Percentiles rank a stretch among this genome's conserved stretches.
phyloP scores from a whole-genome alignment of 225 moss, liverwort and hornwort genomes.

The Antitrichia curtipendula region DNA sequence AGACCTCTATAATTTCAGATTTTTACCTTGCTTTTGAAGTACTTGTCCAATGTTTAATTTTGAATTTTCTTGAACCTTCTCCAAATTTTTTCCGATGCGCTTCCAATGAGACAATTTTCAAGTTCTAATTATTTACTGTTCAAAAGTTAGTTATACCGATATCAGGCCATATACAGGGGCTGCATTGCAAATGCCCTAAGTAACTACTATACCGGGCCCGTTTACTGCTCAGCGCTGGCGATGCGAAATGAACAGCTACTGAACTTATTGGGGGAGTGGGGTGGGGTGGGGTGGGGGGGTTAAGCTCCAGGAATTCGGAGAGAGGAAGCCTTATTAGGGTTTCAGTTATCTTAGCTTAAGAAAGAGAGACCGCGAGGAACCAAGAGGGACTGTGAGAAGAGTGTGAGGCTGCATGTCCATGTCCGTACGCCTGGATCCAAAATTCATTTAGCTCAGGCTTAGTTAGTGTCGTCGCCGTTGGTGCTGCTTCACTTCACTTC shows the following conservation, averaged over 20 bases:
- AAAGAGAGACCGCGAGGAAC: background rate
- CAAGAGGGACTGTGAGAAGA: background rate
- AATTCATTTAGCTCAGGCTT: background rate
- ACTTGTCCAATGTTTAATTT: no score
- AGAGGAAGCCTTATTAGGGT: background rate
- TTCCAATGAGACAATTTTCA: no score
- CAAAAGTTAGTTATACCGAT: no score
- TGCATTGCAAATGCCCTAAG: no score
- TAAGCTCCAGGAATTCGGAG: background rate
- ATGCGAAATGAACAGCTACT: background rate
- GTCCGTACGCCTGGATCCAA: background rate
- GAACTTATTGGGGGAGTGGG: background rate
- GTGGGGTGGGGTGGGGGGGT: no score
- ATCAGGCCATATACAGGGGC: no score
- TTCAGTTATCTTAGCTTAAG: background rate
- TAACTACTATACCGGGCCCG: background rate
- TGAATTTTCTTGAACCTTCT: no score
- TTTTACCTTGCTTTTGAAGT: no score
- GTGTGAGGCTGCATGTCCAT: background rate
- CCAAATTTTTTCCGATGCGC: no score
- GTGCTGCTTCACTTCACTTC: background rate
- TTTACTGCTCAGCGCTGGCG: background rate
- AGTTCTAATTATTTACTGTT: no score
- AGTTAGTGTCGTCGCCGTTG: background rate
- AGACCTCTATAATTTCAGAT: no score